phyloP scores from a whole-genome alignment of 1,139 yeast genomes.

The Saccharomycopsis hybrid region DNA sequence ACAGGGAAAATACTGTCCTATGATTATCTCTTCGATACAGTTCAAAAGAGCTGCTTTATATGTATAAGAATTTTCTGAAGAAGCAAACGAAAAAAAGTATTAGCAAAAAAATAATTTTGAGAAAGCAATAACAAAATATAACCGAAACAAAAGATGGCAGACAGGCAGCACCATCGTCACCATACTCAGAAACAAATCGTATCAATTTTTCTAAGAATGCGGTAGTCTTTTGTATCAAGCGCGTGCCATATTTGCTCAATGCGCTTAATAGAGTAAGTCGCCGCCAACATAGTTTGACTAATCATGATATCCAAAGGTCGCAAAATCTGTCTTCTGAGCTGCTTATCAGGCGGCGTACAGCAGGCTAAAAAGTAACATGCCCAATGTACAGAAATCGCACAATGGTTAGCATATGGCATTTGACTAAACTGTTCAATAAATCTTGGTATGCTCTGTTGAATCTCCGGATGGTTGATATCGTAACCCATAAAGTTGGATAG shows the following conservation, averaged over 20 bases:
- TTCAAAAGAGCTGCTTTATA: too few relatives aligned
- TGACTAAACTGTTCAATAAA: slow-evolving; percentile 3
- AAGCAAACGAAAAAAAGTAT: too few relatives aligned
- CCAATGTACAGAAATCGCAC: slow-evolving; percentile 16
- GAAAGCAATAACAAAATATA: too few relatives aligned
- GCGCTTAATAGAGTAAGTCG: slow-evolving; percentile 4
- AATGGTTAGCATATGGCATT: slow-evolving; percentile 9
- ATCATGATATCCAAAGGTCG: slow-evolving; percentile 11
- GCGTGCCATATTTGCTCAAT: slow-evolving; percentile 11
- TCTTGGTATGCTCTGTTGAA: slow-evolving; percentile 2
- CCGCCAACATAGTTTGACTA: slow-evolving; percentile 7
- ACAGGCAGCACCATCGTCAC: too few relatives aligned
- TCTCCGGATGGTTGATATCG: slow-evolving; percentile 1
- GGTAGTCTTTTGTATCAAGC: slow-evolving; percentile 5
- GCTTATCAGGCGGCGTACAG: slow-evolving; percentile 6
- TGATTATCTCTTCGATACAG: too few relatives aligned
- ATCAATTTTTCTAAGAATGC: slow-evolving; percentile 2
- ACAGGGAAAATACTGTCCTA: too few relatives aligned
- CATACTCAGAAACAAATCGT: slow-evolving; percentile 9
- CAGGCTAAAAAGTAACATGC: slow-evolving; percentile 14
- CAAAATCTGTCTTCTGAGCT: slow-evolving; percentile 4
- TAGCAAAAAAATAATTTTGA: too few relatives aligned
- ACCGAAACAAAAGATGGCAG: too few relatives aligned
- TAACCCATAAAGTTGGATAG: slow-evolving; percentile 13
- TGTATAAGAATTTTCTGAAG: too few relatives aligned